Conservation (phyloP, 352 stramenopile genomes). For the Aphanomyces invadans region DNA sequence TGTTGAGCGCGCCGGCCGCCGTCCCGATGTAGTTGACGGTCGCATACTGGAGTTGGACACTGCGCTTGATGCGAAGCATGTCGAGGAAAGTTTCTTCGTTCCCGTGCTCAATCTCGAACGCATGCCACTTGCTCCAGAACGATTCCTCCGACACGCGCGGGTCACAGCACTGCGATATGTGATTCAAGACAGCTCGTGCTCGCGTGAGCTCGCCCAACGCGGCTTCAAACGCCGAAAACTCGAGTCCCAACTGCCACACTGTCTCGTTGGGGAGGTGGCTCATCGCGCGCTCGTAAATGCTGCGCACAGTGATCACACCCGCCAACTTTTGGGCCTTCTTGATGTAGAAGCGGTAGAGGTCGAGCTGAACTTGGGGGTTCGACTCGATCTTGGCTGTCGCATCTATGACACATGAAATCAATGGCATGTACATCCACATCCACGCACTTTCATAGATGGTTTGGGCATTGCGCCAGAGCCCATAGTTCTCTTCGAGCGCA, state of each 20-base stretch:
- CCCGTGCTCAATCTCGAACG: constrained; percentile 94
- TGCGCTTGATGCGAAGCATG: constrained; percentile 97
- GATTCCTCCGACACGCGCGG: constrained; percentile 85
- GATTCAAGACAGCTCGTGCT: constrained; percentile 90
- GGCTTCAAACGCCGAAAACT: constrained; percentile 95
- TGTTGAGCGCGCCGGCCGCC: constrained; percentile 39
- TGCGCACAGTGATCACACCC: constrained; percentile 91
- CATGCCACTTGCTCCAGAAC: constrained; percentile 96
- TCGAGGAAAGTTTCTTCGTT: constrained; percentile 98
- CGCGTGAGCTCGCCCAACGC: constrained; percentile 96
- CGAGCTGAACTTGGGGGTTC: constrained; percentile 71
- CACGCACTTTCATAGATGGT: constrained; percentile 86
- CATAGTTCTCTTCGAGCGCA: constrained; percentile 95
- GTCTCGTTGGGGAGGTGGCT: constrained; percentile 87
- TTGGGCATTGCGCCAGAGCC: constrained; percentile 94
- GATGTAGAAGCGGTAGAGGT: constrained; percentile 93
- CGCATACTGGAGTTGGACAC: constrained; percentile 93
- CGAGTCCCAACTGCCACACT: constrained; percentile 89
- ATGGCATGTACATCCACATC: background rate
- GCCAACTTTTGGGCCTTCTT: constrained; percentile 94
- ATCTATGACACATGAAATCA: too few species aligned
- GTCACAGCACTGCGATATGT: constrained; percentile 97
- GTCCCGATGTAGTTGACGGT: constrained; percentile 96
- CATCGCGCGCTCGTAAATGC: constrained; percentile 96
- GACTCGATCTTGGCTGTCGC: constrained; percentile 83